Evolutionary conservation across 345 rosid species (phyloP).

Genomic region (Rhodomyrtus tomentosa): DNA sequence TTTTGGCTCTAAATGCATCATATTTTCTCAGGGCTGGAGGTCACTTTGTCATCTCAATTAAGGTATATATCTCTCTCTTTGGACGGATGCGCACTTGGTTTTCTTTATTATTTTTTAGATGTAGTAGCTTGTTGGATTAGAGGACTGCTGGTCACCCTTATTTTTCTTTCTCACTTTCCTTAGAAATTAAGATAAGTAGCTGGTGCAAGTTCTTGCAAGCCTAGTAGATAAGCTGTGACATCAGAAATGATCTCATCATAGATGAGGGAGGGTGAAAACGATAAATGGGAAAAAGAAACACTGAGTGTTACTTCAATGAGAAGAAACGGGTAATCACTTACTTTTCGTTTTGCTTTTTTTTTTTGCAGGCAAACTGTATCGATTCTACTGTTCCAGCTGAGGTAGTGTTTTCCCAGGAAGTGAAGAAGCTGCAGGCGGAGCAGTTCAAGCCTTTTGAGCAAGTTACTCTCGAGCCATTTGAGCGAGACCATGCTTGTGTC

Average conservation of each 20-base stretch:
- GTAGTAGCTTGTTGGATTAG: not conserved
- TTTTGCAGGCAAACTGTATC: constrained; percentile 71
- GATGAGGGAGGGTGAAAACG: not conserved
- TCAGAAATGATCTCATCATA: not conserved
- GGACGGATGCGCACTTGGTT: not conserved
- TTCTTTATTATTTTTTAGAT: not conserved
- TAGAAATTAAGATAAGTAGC: not conserved
- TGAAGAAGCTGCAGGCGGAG: constrained; percentile 70
- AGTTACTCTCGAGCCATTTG: constrained; percentile 86
- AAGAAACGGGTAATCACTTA: not conserved
- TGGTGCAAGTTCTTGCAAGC: not conserved
- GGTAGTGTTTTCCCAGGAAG: constrained; percentile 75
- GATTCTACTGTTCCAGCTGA: constrained; percentile 83
- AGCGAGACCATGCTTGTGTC: constrained; percentile 94
- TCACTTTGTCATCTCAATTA: constrained; percentile 92
- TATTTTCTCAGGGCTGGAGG: constrained; percentile 86
- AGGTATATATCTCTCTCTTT: constrained; percentile 30
- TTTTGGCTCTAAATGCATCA: constrained; percentile 76
- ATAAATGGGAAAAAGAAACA: not conserved
- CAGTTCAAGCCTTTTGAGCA: constrained; percentile 83
- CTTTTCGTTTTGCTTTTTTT: not conserved
- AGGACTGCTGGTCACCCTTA: not conserved
- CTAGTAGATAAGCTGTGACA: not conserved
- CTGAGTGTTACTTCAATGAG: not conserved
- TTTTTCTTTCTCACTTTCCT: not conserved